Percentiles rank a stretch among this genome's conserved stretches.
Evolutionary conservation across 1,284 basidiomycete species (phyloP).

Genomic region (Sphagnurus paluster): DNA sequence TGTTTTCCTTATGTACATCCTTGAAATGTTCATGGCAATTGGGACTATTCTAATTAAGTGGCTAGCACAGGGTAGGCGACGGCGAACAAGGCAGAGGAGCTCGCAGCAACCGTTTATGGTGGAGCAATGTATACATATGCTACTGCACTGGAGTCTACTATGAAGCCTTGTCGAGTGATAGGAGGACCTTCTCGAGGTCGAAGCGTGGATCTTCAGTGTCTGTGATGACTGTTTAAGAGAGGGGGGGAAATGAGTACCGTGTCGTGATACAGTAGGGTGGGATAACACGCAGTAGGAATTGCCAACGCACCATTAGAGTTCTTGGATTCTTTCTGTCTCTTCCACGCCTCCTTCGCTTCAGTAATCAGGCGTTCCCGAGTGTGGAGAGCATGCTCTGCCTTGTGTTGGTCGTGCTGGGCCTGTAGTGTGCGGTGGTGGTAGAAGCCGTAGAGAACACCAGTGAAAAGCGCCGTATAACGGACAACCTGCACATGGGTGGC

Average conservation of each 20-base stretch:
- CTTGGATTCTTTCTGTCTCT: slow-evolving; percentile 67
- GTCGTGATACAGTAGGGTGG: background rate
- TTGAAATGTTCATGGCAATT: too few species aligned
- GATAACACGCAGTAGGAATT: background rate
- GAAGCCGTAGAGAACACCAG: slow-evolving; percentile 92
- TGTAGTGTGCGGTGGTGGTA: slow-evolving; percentile 91
- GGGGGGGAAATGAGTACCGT: slow-evolving; percentile 3
- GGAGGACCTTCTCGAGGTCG: slow-evolving; percentile 92
- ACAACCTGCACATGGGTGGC: slow-evolving; percentile 66
- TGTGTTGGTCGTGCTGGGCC: slow-evolving; percentile 74
- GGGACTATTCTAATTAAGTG: slow-evolving; percentile 16
- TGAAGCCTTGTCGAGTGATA: slow-evolving; percentile 67
- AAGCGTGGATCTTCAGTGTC: slow-evolving; percentile 95
- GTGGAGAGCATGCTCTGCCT: slow-evolving; percentile 67
- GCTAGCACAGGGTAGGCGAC: slow-evolving; percentile 13
- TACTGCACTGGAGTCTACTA: slow-evolving; percentile 16
- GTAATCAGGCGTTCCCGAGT: slow-evolving; percentile 78
- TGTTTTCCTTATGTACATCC: background rate
- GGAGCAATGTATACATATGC: slow-evolving; percentile 15
- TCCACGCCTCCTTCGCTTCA: slow-evolving; percentile 92
- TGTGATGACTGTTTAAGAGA: slow-evolving; percentile 68
- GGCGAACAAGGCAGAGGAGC: slow-evolving; percentile 6
- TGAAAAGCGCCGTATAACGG: slow-evolving; percentile 90
- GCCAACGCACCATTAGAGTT: slow-evolving; percentile 22
- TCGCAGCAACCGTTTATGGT: slow-evolving; percentile 11